Percentiles rank a stretch among this genome's conserved stretches.
Conservation (phyloP, 306 rosid genomes). For the Glycine soja region DNA sequence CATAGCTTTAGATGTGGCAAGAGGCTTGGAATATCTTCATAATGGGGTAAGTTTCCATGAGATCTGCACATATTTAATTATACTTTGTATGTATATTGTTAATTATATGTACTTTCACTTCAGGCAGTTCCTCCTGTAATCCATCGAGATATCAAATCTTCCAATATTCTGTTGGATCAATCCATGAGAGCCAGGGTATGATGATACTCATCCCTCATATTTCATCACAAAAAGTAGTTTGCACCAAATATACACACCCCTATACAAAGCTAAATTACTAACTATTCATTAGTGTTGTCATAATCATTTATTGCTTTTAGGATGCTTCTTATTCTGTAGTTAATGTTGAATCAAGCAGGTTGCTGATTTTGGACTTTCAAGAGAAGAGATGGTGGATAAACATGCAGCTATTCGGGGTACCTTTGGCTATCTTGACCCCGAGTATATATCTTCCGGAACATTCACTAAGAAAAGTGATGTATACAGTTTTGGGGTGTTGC, state of each 20-base stretch:
- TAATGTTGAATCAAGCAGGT: slow-evolving; percentile 62
- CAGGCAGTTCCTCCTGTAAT: slow-evolving; percentile 91
- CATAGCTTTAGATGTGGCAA: slow-evolving; percentile 75
- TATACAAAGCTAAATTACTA: no score
- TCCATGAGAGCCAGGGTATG: slow-evolving; percentile 84
- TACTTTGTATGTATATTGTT: not conserved
- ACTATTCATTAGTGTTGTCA: not conserved
- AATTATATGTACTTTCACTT: slow-evolving; percentile 12
- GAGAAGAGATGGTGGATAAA: slow-evolving; percentile 81
- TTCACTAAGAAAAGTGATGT: slow-evolving; percentile 93
- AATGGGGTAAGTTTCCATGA: slow-evolving; percentile 70
- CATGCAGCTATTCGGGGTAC: slow-evolving; percentile 80
- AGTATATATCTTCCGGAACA: slow-evolving; percentile 71
- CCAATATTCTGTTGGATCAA: slow-evolving; percentile 77
- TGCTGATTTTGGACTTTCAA: slow-evolving; percentile 87
- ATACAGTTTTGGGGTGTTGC: slow-evolving; percentile 85
- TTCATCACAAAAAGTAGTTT: not conserved
- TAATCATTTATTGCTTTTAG: not conserved
- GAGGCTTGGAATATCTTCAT: slow-evolving; percentile 92
- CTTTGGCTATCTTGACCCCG: slow-evolving; percentile 86
- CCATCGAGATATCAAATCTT: slow-evolving; percentile 83
- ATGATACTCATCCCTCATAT: slow-evolving; percentile 2
- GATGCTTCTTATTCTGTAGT: slow-evolving; percentile 12
- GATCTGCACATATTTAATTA: slow-evolving; percentile 22
- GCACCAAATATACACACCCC: no score